These are phyloP conservation scores for Crithidia mellificae DNA, from an alignment of 208 protist species.

Conservation along the genomic window DNA sequence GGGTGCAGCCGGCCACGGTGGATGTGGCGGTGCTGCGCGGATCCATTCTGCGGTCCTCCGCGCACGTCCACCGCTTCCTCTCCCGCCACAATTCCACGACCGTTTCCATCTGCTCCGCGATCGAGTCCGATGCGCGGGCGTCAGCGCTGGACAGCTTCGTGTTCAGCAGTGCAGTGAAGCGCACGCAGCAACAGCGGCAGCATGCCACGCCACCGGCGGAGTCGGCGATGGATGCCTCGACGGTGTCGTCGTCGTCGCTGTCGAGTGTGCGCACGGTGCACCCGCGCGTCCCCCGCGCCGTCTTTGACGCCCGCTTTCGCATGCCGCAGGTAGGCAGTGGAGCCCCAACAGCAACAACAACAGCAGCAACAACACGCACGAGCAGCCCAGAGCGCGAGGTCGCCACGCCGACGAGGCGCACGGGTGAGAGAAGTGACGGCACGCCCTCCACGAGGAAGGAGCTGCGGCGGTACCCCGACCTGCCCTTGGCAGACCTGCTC, in stretches of 20 bases:
- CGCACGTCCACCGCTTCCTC: neutral
- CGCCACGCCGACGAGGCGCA: no score
- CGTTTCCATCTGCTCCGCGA: neutral
- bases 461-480: no score
- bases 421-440: no score
- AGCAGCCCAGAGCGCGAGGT: no score
- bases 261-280: neutral
- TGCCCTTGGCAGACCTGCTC: neutral
- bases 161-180: no score
- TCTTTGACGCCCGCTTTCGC: neutral
- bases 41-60: neutral
- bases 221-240: no score
- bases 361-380: neutral
- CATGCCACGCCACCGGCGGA: no score
- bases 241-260: constrained; percentile 1
- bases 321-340: no score
- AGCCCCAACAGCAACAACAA: neutral
- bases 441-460: no score
- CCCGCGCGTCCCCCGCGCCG: neutral
- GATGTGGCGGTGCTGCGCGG: constrained; percentile 1
- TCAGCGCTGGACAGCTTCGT: no score
- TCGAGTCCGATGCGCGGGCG: no score
- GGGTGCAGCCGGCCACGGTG: neutral
- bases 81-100: neutral
- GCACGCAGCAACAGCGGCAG: no score